Evolutionary conservation across 805 yeast species (phyloP), one percentile per base, ranked within the genome.

Genomic region (Ogataea kodamae): DNA sequence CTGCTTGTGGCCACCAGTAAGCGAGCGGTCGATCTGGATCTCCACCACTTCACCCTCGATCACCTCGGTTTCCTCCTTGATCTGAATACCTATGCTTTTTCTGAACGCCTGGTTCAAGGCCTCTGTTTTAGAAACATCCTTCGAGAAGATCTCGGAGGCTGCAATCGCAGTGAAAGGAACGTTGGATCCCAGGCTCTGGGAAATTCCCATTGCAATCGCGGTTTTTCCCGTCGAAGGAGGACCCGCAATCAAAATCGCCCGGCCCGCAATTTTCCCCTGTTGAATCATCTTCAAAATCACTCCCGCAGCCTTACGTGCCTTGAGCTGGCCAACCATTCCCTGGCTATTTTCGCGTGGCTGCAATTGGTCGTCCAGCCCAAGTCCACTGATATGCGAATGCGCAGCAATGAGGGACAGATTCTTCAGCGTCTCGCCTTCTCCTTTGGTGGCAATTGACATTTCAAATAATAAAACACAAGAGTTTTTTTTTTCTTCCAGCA

Each of bases 141-240:
- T 95, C 9, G 95, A 82, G 53, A 80, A 92, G 41, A 92, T 68
- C 63, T 92, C 98, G 39, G 88, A 77, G 22, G 97, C 98, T 15
- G 94, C 97, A 51, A 92, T 80, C 4, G 97, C 97, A 54, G 96
- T 89, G 58, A 92, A 92, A 28, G 98, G 98, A 35, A 92, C 97
- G 55, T 90, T 88, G 23, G 95, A 92, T 4, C 98, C 98, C 50
- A 92, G 70, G 58, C 87, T 96, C 59, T 92, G 97, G 3, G 97
- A 86, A 37, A 92, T 79, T 2, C 97, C 98, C 51, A 92, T 70
- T 0, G 97, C 97, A 52, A 92, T 72, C 1, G 98, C 98, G 3
- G 98, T 92, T 59, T 92, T 92, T 56, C 98, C 98, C 5, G 97
- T 90, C 0, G 97, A 96, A 7, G 98, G 97, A 5, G 95, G 95